A percentile compares a stretch with the other conserved stretches of the same genome.
Conservation (phyloP, 306 rosid genomes). For the Pueraria montana region DNA sequence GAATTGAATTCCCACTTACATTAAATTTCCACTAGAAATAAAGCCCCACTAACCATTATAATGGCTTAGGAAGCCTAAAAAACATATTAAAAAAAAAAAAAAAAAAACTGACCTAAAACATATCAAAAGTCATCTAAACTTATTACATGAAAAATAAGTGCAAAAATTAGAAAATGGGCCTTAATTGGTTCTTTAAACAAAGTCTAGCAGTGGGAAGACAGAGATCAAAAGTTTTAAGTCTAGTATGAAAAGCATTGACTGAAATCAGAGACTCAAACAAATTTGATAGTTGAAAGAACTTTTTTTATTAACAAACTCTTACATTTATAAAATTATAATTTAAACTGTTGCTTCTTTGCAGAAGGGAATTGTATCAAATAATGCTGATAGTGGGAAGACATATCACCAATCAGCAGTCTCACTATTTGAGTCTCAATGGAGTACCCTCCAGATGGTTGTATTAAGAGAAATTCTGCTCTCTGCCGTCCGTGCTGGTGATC, state of each 20-base stretch:
- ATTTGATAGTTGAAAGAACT: conserved; percentile 22
- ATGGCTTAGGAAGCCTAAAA: no score
- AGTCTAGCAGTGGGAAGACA: no score
- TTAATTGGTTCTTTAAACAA: no score
- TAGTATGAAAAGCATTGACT: conserved; percentile 12
- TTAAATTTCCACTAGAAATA: no score
- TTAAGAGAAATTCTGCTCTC: conserved; percentile 94
- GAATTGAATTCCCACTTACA: no score
- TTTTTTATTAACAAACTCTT: conserved; percentile 8
- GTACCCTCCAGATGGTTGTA: conserved; percentile 96
- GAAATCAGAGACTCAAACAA: conserved; percentile 28
- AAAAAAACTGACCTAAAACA: no score
- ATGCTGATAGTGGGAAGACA: conserved; percentile 75
- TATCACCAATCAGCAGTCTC: conserved; percentile 87
- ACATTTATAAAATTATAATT: conserved; percentile 35
- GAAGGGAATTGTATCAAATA: conserved; percentile 75
- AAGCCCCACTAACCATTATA: no score
- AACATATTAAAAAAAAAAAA: no score
- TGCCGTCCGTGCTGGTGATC: conserved; percentile 97
- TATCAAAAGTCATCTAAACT: no score
- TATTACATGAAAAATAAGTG: no score
- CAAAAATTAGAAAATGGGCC: no score
- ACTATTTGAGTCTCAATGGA: conserved; percentile 97
- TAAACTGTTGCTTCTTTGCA: conserved; percentile 53
- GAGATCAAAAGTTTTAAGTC: background rate